Evolutionary conservation across 257 asterid species (phyloP), one percentile per base, ranked within the genome.

Genomic region (Lavandula angustifolia): DNA sequence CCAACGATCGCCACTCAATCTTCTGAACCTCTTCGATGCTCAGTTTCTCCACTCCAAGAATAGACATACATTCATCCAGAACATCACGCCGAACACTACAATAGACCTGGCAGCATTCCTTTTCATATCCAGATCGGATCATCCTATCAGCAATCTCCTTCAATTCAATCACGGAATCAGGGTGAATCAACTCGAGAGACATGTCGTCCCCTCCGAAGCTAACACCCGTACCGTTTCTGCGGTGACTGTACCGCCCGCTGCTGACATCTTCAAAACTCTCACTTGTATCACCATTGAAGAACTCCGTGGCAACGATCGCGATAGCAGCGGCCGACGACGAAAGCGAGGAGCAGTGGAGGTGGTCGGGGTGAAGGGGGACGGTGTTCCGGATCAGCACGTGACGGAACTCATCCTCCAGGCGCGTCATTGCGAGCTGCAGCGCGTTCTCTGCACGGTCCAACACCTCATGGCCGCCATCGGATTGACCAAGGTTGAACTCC

Each of bases 1-100:
- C 92, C 84, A 87, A 58, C 18, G 79, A 58, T 29, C 68, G 81
- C 96, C 96, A 85, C 10, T 89, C 92, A 58, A 87, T 83, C 85
- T 81, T 87, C 80, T 94, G 99, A 50, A 94, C 99, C 79, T 94
- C 97, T 83, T 94, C 99, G 61, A 94, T 94, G 73, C 99, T 94
- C 81, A 87, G 46, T 66, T 80, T 90, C 76, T 94, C 97, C 22
- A 90, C 87, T 42, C 89, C 97, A 49, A 94, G 87, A 55, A 80
- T 86, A 16, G 72, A 64, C 91, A 94, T 67, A 74, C 85, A 85
- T 65, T 94, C 99, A 44, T 90, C 97, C 1, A 94, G 83, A 37
- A 80, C 96, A 72, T 87, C 95, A 16, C 97, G 84, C 9, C 96
- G 86, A 13, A 90, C 94, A 53, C 79, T 84, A 12, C 90, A 85